Evolutionary conservation across 2,329 filamentous ascomycete genomes (phyloP).

Genomic region (Diaporthe amygdali): DNA sequence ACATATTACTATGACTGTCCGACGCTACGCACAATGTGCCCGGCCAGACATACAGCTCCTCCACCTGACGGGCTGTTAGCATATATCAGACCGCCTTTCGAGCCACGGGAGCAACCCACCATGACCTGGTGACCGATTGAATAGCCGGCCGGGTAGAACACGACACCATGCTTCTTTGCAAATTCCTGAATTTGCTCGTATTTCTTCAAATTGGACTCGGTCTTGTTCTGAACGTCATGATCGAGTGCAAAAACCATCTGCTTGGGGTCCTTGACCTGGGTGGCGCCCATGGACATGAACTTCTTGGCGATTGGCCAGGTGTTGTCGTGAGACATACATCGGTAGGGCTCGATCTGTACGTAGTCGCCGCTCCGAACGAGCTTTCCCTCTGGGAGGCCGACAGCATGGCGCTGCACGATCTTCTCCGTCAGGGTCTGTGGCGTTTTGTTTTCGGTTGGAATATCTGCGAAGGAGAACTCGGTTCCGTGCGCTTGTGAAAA

Average conservation of each 20-base stretch:
- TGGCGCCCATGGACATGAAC: constrained; percentile 83
- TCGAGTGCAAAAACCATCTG: constrained; percentile 87
- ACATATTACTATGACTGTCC: constrained; percentile 81
- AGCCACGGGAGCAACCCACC: constrained; percentile 51
- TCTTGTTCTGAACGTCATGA: constrained; percentile 88
- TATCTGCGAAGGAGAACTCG: constrained; percentile 11
- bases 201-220: constrained; percentile 79
- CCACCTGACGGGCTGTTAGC: constrained; percentile 37
- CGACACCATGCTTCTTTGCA: constrained; percentile 76
- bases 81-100: not conserved
- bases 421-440: constrained; percentile 89
- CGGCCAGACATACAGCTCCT: constrained; percentile 84
- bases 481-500: not conserved
- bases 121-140: constrained; percentile 94
- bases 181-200: constrained; percentile 84
- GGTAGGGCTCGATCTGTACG: constrained; percentile 73
- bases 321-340: constrained; percentile 83
- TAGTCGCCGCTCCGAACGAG: constrained; percentile 82
- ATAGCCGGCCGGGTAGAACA: constrained; percentile 77
- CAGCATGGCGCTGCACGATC: constrained; percentile 81
- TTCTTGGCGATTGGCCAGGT: constrained; percentile 59
- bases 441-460: constrained; percentile 31
- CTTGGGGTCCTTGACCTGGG: constrained; percentile 70
- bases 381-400: constrained; percentile 79
- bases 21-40: constrained; percentile 82